Percentiles rank a stretch among this genome's conserved stretches.
These are phyloP conservation scores for Larix sibirica DNA, from an alignment of 83 land plant species.

Conservation along the genomic window DNA sequence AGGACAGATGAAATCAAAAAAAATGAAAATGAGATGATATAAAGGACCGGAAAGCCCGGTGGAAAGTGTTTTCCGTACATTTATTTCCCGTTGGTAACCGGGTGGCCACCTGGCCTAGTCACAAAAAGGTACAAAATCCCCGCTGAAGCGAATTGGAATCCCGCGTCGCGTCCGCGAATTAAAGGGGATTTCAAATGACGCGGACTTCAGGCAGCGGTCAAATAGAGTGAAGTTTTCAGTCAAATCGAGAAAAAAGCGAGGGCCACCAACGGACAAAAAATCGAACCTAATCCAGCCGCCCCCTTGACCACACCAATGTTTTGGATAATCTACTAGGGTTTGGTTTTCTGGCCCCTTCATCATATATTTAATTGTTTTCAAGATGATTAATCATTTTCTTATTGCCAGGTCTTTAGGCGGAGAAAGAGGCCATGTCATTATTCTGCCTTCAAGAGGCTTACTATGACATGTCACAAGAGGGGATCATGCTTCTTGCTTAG, in stretches of 20 bases:
- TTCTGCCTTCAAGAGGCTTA: no score
- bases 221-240: slow-evolving; percentile 4
- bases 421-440: no score
- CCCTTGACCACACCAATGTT: neutral
- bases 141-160: neutral
- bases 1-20: neutral
- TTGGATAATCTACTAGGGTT: neutral
- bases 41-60: neutral
- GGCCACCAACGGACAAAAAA: slow-evolving; percentile 13
- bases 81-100: neutral
- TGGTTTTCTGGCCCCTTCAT: neutral
- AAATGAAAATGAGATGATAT: neutral
- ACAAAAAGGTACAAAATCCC: neutral
- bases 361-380: no score
- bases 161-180: slow-evolving; percentile 9
- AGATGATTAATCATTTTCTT: no score
- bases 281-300: slow-evolving; percentile 13
- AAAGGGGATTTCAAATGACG: neutral
- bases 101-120: neutral
- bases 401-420: no score
- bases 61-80: slow-evolving; percentile 6
- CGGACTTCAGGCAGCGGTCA: slow-evolving; percentile 14
- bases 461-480: no score
- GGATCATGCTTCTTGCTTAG: no score
- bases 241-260: neutral